Evolutionary conservation across 352 stramenopile species (phyloP), one percentile per base, ranked within the genome.

Genomic region (Phytopythium kandeliae): DNA sequence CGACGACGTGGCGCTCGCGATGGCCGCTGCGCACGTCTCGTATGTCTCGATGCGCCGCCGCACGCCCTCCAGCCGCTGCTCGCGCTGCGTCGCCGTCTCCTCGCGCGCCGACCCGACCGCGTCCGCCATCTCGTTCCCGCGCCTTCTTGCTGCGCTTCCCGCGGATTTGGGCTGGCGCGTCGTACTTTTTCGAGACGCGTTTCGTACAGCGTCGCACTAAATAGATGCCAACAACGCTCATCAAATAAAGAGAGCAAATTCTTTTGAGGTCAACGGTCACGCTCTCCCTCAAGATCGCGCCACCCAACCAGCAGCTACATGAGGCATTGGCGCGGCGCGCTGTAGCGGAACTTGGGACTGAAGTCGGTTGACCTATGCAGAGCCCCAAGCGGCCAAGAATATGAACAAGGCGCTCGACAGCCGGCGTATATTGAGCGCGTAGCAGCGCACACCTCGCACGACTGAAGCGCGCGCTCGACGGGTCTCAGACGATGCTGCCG

Each of bases 41-140:
- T 87, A 88, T 43, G 66, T 65, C 35, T 85, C 76, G 48, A 86
- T 68, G 42, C 71, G 73, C 31, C 59, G 67, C 42, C 73, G 64
- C 19, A 89, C 63, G 40, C 50, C 57, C 16, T 51, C 60, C 13
- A 84, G 57, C 48, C 82, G 72, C 49, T 80, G 69, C 25, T 82
- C 73, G n/a, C 51, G 43, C 37, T 54, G 35, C n/a, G 43, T 22
- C 50, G 52, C 51, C 30, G 61, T 31, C 31, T 71, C 37, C 34
- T 67, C 50, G 35, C 50, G 48, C 19, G 34, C 33, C 22, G 40
- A 3, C 21, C 12, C 40, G 22, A 46, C 30, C 40, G 22, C 22
- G 40, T 46, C 40, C 40, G 21, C 40, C 40, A 46, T 46, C 12
- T 11, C 31, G 22, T 46, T 46, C 40, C 13, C 40, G 40, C 22